Percentiles rank a stretch among this genome's conserved stretches.
phyloP scores from a whole-genome alignment of 495 filamentous ascomycete species.

The Hyaloscypha bicolor region DNA sequence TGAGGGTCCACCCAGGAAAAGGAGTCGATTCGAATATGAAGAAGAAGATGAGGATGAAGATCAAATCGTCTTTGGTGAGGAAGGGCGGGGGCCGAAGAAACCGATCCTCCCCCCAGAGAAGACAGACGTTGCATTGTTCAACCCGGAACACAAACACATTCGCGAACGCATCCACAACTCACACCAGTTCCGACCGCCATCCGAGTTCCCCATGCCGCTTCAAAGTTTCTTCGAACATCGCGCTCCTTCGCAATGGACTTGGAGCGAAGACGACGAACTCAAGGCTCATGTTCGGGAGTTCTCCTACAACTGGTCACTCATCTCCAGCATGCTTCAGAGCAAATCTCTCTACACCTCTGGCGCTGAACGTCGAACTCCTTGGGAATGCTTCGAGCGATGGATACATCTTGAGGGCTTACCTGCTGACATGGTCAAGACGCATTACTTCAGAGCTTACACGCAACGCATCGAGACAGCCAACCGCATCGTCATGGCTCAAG shows the following conservation, averaged over 20 bases:
- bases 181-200: conserved; percentile 91
- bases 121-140: conserved; percentile 82
- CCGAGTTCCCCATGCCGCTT: conserved; percentile 84
- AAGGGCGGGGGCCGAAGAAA: conserved; percentile 40
- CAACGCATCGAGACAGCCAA: conserved; percentile 79
- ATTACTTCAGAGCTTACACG: conserved; percentile 88
- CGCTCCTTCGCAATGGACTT: conserved; percentile 86
- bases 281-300: conserved; percentile 85
- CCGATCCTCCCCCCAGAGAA: conserved; percentile 66
- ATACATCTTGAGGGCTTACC: conserved; percentile 85
- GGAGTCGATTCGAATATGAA: conserved; percentile 76
- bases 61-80: conserved; percentile 46
- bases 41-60: conserved; percentile 67
- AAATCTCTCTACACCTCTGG: conserved; percentile 77
- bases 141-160: conserved; percentile 84
- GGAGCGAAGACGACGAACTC: conserved; percentile 85
- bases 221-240: conserved; percentile 87
- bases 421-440: conserved; percentile 87
- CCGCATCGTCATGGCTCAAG: conserved; percentile 61
- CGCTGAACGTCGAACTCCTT: conserved; percentile 88
- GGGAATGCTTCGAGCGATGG: conserved; percentile 99
- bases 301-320: conserved; percentile 95
- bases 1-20: conserved; percentile 70
- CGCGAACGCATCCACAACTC: conserved; percentile 89
- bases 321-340: conserved; percentile 75